Conservation (phyloP, 1,284 basidiomycete genomes). For the Cutaneotrichosporon cyanovorans region DNA sequence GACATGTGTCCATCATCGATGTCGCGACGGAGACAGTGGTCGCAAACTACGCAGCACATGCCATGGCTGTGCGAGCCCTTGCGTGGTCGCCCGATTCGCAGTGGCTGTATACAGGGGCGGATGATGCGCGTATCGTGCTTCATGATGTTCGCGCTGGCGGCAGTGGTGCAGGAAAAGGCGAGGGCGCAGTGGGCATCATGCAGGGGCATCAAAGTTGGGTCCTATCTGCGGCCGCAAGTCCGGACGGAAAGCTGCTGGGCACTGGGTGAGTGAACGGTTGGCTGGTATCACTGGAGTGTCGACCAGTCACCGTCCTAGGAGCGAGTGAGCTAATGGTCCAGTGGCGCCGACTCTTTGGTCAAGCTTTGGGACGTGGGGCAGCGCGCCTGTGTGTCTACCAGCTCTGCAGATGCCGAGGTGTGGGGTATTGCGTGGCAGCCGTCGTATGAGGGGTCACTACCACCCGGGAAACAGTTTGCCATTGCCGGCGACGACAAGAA, state of each 20-base stretch:
- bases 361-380: slow-evolving; percentile 81
- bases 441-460: slow-evolving; percentile 51
- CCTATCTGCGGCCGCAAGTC: slow-evolving; percentile 66
- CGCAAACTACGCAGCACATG: slow-evolving; percentile 70
- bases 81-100: slow-evolving; percentile 75
- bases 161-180: slow-evolving; percentile 25
- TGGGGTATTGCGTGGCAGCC: slow-evolving; percentile 81
- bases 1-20: slow-evolving; percentile 75
- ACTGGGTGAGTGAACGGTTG: slow-evolving; percentile 57
- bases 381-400: slow-evolving; percentile 66
- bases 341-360: slow-evolving; percentile 73
- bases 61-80: slow-evolving; percentile 71
- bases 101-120: slow-evolving; percentile 71
- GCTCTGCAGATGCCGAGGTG: slow-evolving; percentile 69
- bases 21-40: slow-evolving; percentile 57
- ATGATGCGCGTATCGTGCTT: slow-evolving; percentile 75
- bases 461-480: slow-evolving; percentile 57
- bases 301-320: too few relatives aligned
- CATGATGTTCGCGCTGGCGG: slow-evolving; percentile 61
- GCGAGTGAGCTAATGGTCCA: slow-evolving; percentile 34
- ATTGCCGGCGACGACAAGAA: slow-evolving; percentile 70
- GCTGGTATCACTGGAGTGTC: too few relatives aligned
- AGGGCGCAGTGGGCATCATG: slow-evolving; percentile 69
- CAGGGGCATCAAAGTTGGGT: slow-evolving; percentile 83
- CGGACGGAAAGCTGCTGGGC: slow-evolving; percentile 64